phyloP scores from a whole-genome alignment of 2,329 filamentous ascomycete species.

The Ophiostoma ulmi region DNA sequence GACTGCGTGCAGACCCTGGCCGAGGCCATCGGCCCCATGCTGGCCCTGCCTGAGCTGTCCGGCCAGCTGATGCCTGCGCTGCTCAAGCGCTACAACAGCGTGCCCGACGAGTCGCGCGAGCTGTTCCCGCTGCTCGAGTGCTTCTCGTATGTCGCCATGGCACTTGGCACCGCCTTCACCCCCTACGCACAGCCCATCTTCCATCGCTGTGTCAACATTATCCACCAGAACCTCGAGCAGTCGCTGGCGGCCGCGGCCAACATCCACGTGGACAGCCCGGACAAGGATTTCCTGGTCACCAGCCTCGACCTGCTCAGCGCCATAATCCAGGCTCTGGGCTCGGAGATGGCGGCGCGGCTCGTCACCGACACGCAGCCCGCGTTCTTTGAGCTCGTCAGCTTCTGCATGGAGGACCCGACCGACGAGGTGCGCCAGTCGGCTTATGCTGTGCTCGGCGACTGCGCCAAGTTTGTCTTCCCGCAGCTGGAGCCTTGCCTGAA shows the following conservation, averaged over 20 bases:
- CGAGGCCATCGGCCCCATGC: conserved; percentile 76
- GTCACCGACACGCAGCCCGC: conserved; percentile 70
- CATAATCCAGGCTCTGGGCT: conserved; percentile 82
- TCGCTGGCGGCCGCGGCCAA: conserved; percentile 66
- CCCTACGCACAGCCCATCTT: conserved; percentile 86
- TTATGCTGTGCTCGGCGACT: conserved; percentile 91
- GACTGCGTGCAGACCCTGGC: conserved; percentile 97
- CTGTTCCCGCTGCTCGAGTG: conserved; percentile 95
- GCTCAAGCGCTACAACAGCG: conserved; percentile 79
- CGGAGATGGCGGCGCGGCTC: conserved; percentile 67
- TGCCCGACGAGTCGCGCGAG: conserved; percentile 84
- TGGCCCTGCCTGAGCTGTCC: conserved; percentile 77
- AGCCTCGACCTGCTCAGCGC: conserved; percentile 89
- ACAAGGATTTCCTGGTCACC: conserved; percentile 96
- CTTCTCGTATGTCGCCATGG: conserved; percentile 85
- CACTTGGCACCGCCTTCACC: conserved; percentile 74
- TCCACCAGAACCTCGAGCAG: conserved; percentile 85
- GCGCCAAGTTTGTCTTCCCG: conserved; percentile 83
- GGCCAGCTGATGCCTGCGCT: conserved; percentile 87
- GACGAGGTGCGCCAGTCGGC: conserved; percentile 95
- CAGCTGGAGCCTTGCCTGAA: conserved; percentile 71
- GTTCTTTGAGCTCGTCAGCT: conserved; percentile 84
- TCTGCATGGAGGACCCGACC: conserved; percentile 86
- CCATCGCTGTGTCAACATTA: conserved; percentile 79
- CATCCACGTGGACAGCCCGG: conserved; percentile 66